These are phyloP conservation scores for Achaetomiella virescens DNA, from an alignment of 495 filamentous ascomycete species.

Conservation along the genomic window DNA sequence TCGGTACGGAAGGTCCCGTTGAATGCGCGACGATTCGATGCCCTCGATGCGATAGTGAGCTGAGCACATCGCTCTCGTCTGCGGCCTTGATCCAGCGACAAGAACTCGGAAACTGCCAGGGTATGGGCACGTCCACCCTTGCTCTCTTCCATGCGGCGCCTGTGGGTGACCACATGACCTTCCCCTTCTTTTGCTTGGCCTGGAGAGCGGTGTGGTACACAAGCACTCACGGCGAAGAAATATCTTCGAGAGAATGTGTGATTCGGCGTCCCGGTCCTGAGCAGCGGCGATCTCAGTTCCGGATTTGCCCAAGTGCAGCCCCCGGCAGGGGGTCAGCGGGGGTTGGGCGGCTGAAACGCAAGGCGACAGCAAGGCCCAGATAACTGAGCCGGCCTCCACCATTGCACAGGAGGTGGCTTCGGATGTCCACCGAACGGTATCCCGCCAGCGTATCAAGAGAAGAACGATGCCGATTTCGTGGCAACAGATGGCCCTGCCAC, in stretches of 20 bases:
- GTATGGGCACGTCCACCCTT: not conserved
- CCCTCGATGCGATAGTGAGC: too few species aligned
- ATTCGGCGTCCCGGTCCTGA: conserved; percentile 1
- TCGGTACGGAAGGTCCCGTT: too few species aligned
- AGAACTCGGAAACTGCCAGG: too few species aligned
- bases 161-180: conserved; percentile 9
- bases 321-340: not conserved
- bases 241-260: conserved; percentile 1
- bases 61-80: too few species aligned
- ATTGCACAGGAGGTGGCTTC: not conserved
- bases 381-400: not conserved
- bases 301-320: not conserved
- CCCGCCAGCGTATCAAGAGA: not conserved
- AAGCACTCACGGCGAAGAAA: conserved; percentile 13
- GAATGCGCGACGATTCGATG: too few species aligned
- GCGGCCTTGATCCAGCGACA: too few species aligned
- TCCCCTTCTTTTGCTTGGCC: not conserved
- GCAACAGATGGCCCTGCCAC: not conserved
- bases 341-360: not conserved
- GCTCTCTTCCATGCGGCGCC: not conserved
- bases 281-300: not conserved
- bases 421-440: conserved; percentile 4
- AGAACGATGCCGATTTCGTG: not conserved
- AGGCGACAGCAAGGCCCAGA: not conserved
- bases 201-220: conserved; percentile 10